These are phyloP conservation scores for Saccharum spontaneum DNA, from an alignment of 176 grass and related monocot species.

Conservation along the genomic window DNA sequence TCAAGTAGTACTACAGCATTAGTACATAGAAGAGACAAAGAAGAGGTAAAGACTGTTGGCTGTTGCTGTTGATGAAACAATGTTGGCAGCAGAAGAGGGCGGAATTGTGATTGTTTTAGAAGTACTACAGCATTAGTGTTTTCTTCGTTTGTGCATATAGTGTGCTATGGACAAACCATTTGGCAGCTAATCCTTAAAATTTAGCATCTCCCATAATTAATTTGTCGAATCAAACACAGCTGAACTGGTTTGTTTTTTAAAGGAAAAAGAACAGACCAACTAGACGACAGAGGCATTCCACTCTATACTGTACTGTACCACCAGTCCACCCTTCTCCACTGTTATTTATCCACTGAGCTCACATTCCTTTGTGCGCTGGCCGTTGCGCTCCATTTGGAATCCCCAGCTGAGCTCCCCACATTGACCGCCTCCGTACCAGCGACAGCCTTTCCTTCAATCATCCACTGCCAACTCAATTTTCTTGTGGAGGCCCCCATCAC, in stretches of 20 bases:
- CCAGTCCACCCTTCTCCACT: no score
- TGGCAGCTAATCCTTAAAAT: background rate
- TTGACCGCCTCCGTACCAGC: constrained; percentile 40
- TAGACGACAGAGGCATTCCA: no score
- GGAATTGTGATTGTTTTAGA: no score
- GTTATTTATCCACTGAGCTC: background rate
- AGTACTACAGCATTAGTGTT: no score
- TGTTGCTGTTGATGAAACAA: no score
- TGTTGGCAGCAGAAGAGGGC: no score
- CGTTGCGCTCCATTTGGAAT: constrained; percentile 38
- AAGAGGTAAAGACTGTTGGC: no score
- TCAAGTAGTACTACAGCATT: no score
- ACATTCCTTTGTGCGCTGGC: constrained; percentile 32
- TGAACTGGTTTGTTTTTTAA: no score
- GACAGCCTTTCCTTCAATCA: constrained; percentile 35
- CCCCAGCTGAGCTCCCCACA: constrained; percentile 6
- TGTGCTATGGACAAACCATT: background rate
- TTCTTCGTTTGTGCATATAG: background rate
- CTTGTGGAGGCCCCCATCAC: constrained; percentile 7
- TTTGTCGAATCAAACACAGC: background rate
- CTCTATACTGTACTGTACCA: no score
- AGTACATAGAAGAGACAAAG: no score
- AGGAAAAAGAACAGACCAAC: no score
- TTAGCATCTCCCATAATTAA: background rate
- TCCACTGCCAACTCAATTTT: background rate